Percentiles rank a stretch among this genome's conserved stretches.
Conservation (phyloP, 306 rosid genomes). For the Prunus davidiana region DNA sequence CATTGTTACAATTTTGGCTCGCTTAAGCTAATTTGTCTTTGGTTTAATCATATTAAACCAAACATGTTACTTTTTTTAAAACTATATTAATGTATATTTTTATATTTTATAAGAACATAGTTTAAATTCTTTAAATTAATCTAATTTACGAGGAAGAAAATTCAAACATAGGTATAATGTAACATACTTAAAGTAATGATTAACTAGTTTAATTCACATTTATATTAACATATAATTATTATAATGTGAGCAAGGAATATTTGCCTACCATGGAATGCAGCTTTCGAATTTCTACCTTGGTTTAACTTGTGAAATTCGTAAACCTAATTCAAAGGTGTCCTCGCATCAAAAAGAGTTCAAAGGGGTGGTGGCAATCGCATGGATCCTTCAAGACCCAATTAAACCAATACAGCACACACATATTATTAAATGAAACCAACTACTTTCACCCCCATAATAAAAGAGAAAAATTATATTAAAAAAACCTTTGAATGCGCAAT, state of each 20-base stretch:
- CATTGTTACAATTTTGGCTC: neutral
- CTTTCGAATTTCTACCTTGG: neutral
- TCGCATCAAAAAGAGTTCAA: neutral
- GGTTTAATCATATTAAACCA: too few species aligned
- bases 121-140: too few species aligned
- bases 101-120: too few species aligned
- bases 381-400: neutral
- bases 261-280: neutral
- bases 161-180: too few species aligned
- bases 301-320: neutral
- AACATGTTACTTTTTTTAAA: too few species aligned
- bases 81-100: too few species aligned
- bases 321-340: neutral
- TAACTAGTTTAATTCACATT: too few species aligned
- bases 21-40: neutral
- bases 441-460: neutral
- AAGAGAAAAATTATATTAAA: neutral
- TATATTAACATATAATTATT: too few species aligned
- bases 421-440: neutral
- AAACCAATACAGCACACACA: neutral
- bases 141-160: fast-evolving
- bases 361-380: neutral
- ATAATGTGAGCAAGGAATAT: neutral
- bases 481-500: too few species aligned
- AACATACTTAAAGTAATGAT: fast-evolving